Evolutionary conservation across 176 grass and related monocot genomes (phyloP).

Genomic region (Phragmites australis): DNA sequence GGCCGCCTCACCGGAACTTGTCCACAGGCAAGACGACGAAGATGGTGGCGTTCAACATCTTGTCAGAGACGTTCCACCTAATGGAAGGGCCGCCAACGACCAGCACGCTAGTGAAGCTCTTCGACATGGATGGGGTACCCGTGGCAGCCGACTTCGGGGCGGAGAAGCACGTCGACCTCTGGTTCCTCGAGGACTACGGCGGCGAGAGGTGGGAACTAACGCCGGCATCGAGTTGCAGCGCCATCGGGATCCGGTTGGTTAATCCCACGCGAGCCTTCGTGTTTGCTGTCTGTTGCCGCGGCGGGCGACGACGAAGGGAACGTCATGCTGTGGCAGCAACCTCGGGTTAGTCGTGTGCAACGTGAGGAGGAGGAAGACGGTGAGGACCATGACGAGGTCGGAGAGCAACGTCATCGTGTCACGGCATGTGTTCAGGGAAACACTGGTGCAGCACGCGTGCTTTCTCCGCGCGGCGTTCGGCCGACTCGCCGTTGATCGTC

Average conservation of each 20-base stretch:
- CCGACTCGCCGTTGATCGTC: background rate
- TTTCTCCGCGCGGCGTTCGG: background rate
- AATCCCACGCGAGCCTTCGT: too few relatives aligned
- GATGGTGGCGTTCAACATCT: background rate
- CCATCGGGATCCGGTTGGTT: background rate
- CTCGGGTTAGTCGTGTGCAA: background rate
- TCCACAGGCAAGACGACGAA: rapidly evolving
- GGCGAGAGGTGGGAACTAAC: background rate
- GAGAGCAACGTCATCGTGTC: background rate
- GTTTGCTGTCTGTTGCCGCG: background rate
- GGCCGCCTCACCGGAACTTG: background rate
- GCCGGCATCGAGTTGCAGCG: background rate
- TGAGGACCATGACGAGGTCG: background rate
- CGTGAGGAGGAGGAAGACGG: background rate
- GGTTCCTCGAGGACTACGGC: background rate
- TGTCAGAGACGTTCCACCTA: background rate
- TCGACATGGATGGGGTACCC: background rate
- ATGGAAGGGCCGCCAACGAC: background rate
- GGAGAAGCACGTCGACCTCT: background rate
- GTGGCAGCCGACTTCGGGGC: background rate
- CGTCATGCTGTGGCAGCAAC: background rate
- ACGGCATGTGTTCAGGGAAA: background rate
- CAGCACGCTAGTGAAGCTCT: background rate
- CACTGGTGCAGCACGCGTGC: background rate
- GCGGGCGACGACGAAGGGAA: background rate